These are phyloP conservation scores for Syncephalastrum racemosum DNA, from an alignment of 371 early-diverging fungal genomes.

Conservation along the genomic window DNA sequence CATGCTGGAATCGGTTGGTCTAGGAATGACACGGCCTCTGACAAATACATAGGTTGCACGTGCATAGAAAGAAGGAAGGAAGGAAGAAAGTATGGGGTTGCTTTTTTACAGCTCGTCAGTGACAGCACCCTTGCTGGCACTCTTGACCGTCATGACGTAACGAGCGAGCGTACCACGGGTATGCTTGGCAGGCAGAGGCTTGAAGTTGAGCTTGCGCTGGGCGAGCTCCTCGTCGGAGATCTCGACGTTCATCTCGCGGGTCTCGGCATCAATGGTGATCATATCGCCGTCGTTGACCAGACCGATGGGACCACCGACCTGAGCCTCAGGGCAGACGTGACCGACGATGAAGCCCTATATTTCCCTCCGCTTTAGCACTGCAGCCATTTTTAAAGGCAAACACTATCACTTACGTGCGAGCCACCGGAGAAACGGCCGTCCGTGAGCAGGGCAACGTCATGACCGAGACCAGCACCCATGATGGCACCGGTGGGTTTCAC, in stretches of 20 bases:
- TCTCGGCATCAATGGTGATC: constrained; percentile 83
- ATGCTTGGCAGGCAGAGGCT: constrained; percentile 80
- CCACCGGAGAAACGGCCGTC: constrained; percentile 98
- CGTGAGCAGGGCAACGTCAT: constrained; percentile 92
- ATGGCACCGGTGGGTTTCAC: constrained; percentile 91
- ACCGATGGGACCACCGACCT: constrained; percentile 94
- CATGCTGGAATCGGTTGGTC: too few species aligned
- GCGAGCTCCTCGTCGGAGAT: constrained; percentile 75
- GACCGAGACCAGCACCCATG: constrained; percentile 97
- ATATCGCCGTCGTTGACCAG: constrained; percentile 84
- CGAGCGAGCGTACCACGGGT: constrained; percentile 84
- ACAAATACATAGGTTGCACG: too few species aligned
- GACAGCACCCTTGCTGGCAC: constrained; percentile 81
- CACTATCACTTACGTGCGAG: constrained; percentile 79
- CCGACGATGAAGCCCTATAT: constrained; percentile 92
- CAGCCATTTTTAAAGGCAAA: neutral
- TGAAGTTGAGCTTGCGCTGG: constrained; percentile 67
- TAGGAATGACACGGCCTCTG: too few species aligned
- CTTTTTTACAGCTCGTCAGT: constrained; percentile 54
- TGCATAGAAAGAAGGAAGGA: neutral
- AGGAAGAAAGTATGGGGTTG: too few species aligned
- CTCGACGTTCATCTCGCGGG: constrained; percentile 65
- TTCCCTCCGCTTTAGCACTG: neutral
- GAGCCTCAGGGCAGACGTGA: constrained; percentile 96
- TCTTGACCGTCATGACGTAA: constrained; percentile 82